Evolutionary conservation across 306 rosid species (phyloP), one percentile per base, ranked within the genome.

Genomic region (Prunus padus): DNA sequence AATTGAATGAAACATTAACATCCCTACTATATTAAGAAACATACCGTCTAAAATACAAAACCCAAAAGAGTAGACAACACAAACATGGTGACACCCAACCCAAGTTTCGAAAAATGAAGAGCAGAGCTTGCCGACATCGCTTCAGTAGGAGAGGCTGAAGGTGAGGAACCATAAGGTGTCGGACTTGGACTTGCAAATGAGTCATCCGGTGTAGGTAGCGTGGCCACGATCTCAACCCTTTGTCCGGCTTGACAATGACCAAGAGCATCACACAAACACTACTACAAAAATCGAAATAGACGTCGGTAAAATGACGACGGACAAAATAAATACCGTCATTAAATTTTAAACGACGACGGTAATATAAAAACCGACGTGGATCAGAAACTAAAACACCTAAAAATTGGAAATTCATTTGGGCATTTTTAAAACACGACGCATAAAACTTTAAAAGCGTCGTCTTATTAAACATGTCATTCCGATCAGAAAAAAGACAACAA

Each of bases 241-340:
- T 82, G 82, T 16, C 86, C 80, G 15, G 46, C 31, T 54, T 4
- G 28, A 12, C 77, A 82, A 44, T 78, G 86, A 9, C 74, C 77
- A 0, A 12, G 60, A 18, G 45, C 52, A 50, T 79, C 80, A 33
- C 85, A 77, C 4, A 82, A n/a, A n/a, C n/a, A n/a, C n/a, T n/a
- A n/a, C n/a, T n/a, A n/a, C n/a, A n/a, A n/a, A n/a, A n/a, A n/a
- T n/a, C n/a, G n/a, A n/a, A n/a, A n/a, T n/a, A n/a, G n/a, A n/a
- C n/a, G n/a, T n/a, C n/a, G n/a, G n/a, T n/a, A n/a, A n/a, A n/a
- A n/a, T n/a, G n/a, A n/a, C n/a, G n/a, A n/a, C n/a, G n/a, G n/a
- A n/a, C n/a, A n/a, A n/a, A n/a, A n/a, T n/a, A n/a, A n/a, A n/a
- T n/a, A n/a, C n/a, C n/a, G n/a, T n/a, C n/a, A n/a, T n/a, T n/a